phyloP scores from a whole-genome alignment of 176 grass and related monocot species.

The Otatea glauca region DNA sequence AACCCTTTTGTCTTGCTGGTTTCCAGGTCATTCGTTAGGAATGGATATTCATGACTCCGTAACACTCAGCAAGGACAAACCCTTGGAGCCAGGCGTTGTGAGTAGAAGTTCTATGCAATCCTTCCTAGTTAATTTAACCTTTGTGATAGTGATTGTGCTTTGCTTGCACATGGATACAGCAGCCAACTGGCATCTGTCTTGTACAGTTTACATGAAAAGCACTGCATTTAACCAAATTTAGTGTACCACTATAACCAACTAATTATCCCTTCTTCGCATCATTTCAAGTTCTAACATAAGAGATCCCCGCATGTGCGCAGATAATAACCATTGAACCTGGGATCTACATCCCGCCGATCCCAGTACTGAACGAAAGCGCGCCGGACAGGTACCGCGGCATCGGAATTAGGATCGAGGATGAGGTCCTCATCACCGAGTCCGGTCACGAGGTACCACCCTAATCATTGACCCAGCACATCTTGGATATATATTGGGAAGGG shows the following conservation, averaged over 20 bases:
- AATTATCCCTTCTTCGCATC: not conserved
- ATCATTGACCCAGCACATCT: not conserved
- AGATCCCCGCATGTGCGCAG: constrained; percentile 41
- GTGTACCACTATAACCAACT: not conserved
- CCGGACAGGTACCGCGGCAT: not conserved
- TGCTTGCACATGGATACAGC: not conserved
- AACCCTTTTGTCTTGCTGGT: constrained; percentile 16
- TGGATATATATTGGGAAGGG: not conserved
- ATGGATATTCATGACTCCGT: constrained; percentile 92
- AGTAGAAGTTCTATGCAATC: not conserved
- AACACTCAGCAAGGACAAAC: constrained; percentile 51
- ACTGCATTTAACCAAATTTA: not conserved
- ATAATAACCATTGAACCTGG: constrained; percentile 92
- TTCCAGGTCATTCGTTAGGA: constrained; percentile 87
- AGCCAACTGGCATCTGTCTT: not conserved
- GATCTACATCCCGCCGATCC: constrained; percentile 65
- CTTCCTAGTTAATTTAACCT: not conserved
- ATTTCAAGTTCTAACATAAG: not conserved
- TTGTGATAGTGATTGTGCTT: not conserved
- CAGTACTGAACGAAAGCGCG: too few relatives aligned
- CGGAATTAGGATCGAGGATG: constrained; percentile 92
- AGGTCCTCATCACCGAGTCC: constrained; percentile 87
- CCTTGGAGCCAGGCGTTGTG: constrained; percentile 54
- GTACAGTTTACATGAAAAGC: not conserved
- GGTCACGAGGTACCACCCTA: constrained; percentile 69